Percentiles rank a stretch among this genome's conserved stretches.
These are phyloP conservation scores for Cladosporium colombiae DNA, from an alignment of 2,329 filamentous ascomycete species.

Conservation along the genomic window DNA sequence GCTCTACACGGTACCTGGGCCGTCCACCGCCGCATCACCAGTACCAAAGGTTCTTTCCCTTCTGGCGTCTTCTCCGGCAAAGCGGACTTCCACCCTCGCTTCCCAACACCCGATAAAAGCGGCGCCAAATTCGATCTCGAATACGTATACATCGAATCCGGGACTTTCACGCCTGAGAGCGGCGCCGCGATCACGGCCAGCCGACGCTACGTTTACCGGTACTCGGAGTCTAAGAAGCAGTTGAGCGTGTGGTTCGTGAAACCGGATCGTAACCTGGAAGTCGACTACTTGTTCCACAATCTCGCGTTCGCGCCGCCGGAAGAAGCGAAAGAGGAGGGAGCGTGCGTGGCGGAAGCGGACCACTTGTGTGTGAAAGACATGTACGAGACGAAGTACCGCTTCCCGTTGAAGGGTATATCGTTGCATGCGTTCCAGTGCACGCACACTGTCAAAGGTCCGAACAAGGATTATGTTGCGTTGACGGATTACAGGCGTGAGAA, in stretches of 20 bases:
- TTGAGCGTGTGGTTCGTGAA: slow-evolving; percentile 75
- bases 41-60: slow-evolving; percentile 28
- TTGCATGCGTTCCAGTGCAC: slow-evolving; percentile 60
- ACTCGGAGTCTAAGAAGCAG: slow-evolving; percentile 59
- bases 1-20: slow-evolving; percentile 37
- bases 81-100: slow-evolving; percentile 35
- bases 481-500: slow-evolving; percentile 39
- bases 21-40: slow-evolving; percentile 33
- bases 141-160: slow-evolving; percentile 36
- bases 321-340: slow-evolving; percentile 40
- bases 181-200: slow-evolving; percentile 56
- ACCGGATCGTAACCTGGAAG: slow-evolving; percentile 58
- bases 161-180: slow-evolving; percentile 27
- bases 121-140: slow-evolving; percentile 33
- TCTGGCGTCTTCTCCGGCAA: slow-evolving; percentile 33
- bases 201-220: slow-evolving; percentile 71
- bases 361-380: slow-evolving; percentile 72
- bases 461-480: slow-evolving; percentile 66
- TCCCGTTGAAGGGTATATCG: slow-evolving; percentile 61
- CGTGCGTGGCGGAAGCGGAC: slow-evolving; percentile 64
- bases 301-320: slow-evolving; percentile 58
- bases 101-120: slow-evolving; percentile 28
- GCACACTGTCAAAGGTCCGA: slow-evolving; percentile 69
- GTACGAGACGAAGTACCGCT: slow-evolving; percentile 68
- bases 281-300: slow-evolving; percentile 73